A percentile compares a stretch with the other conserved stretches of the same genome.
Evolutionary conservation across 495 filamentous ascomycete species (phyloP).

Genomic region (Daldinia bambusicola): DNA sequence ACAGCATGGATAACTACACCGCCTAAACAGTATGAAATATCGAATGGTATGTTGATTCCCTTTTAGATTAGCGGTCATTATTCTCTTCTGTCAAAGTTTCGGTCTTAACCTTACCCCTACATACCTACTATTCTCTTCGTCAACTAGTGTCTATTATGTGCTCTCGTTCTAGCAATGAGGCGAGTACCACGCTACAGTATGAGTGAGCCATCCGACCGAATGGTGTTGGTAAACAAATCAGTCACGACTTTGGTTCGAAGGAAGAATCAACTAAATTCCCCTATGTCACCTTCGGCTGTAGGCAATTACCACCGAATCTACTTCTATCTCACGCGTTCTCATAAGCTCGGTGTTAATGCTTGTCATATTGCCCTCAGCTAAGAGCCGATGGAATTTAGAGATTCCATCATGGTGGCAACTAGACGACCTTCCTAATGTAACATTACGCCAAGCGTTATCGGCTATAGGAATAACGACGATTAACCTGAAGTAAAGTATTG

Average conservation of each 20-base stretch:
- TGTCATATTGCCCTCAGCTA: slow-evolving; percentile 27
- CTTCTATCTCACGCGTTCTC: slow-evolving; percentile 40
- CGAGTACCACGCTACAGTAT: slow-evolving; percentile 18
- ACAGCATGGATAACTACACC: slow-evolving; percentile 14
- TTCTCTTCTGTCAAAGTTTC: slow-evolving; percentile 9
- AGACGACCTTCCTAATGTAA: slow-evolving; percentile 41
- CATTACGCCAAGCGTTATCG: slow-evolving; percentile 18
- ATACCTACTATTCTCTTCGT: slow-evolving; percentile 10
- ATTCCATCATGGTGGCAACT: slow-evolving; percentile 13
- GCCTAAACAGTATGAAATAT: not conserved
- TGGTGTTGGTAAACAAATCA: slow-evolving; percentile 11
- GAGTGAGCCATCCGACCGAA: slow-evolving; percentile 5
- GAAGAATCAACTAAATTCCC: slow-evolving; percentile 17
- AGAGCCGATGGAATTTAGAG: slow-evolving; percentile 29
- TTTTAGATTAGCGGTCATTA: slow-evolving; percentile 4
- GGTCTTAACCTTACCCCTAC: not conserved
- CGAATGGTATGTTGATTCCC: slow-evolving; percentile 8
- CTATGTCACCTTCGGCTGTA: slow-evolving; percentile 2
- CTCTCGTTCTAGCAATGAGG: slow-evolving; percentile 7
- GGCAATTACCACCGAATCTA: slow-evolving; percentile 17
- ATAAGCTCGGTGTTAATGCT: slow-evolving; percentile 21
- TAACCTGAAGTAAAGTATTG: slow-evolving; percentile 17
- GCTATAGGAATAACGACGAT: slow-evolving; percentile 28
- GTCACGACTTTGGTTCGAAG: slow-evolving; percentile 29
- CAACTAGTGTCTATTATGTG: not conserved